Conservation (phyloP, 495 filamentous ascomycete genomes). For the Pseudomonodictys pantanalensis region DNA sequence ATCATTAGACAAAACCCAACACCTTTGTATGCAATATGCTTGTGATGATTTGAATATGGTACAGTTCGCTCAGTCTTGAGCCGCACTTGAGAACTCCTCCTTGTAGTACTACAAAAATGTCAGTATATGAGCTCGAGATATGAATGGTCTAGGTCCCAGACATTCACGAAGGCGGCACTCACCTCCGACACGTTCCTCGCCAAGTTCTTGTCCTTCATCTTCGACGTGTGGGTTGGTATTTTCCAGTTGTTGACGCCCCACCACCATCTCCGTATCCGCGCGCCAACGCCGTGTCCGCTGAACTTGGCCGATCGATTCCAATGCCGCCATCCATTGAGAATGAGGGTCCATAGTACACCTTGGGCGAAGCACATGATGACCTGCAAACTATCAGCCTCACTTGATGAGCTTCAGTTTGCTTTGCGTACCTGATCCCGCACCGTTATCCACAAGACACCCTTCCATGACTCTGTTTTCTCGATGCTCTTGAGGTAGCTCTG, state of each 20-base stretch:
- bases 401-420: conserved; percentile 16
- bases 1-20: not conserved
- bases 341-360: conserved; percentile 78
- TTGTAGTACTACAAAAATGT: conserved; percentile 29
- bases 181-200: conserved; percentile 50
- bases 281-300: conserved; percentile 67
- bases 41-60: not conserved
- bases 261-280: conserved; percentile 79
- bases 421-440: conserved; percentile 73
- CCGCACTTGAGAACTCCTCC: conserved; percentile 29
- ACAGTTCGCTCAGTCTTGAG: conserved; percentile 11
- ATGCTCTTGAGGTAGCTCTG: conserved; percentile 93
- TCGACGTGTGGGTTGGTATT: conserved; percentile 46
- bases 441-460: conserved; percentile 78
- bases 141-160: not conserved
- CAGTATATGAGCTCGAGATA: not conserved
- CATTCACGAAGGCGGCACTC: conserved; percentile 38
- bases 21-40: not conserved
- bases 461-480: conserved; percentile 68
- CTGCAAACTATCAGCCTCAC: conserved; percentile 45
- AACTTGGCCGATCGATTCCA: conserved; percentile 74
- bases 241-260: conserved; percentile 86
- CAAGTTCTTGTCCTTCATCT: conserved; percentile 35
- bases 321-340: conserved; percentile 74
- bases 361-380: conserved; percentile 79